These are phyloP conservation scores for Bonia amplexicaulis DNA, from an alignment of 176 grass and related monocot species.

Conservation along the genomic window DNA sequence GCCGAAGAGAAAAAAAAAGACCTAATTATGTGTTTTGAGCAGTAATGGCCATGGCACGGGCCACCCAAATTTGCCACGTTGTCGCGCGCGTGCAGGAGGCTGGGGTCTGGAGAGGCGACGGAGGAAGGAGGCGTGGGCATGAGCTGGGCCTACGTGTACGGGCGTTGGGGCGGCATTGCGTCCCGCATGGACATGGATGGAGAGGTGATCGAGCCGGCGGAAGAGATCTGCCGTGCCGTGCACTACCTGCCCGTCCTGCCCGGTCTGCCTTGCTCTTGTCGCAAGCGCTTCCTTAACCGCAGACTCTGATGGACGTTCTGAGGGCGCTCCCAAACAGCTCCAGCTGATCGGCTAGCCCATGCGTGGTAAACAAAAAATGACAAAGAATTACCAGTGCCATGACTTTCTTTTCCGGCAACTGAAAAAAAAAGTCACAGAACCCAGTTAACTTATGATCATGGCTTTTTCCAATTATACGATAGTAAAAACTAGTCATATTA, in stretches of 20 bases:
- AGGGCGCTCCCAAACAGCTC: background rate
- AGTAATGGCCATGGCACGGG: background rate
- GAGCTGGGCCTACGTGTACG: constrained; percentile 20
- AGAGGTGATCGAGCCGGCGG: background rate
- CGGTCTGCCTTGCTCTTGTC: background rate
- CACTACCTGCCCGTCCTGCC: background rate
- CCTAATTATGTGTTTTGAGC: background rate
- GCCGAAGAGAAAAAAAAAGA: too few relatives aligned
- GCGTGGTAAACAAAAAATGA: too few relatives aligned
- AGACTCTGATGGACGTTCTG: background rate
- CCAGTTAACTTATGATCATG: too few relatives aligned
- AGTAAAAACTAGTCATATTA: too few relatives aligned
- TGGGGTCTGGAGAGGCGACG: background rate
- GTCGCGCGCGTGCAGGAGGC: background rate
- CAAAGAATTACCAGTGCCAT: too few relatives aligned
- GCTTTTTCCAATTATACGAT: too few relatives aligned
- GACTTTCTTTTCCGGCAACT: background rate
- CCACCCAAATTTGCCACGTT: background rate
- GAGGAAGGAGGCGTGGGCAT: background rate
- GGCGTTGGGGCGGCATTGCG: constrained; percentile 23
- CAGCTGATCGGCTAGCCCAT: background rate
- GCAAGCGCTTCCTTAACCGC: background rate
- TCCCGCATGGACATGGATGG: background rate
- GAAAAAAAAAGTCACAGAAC: too few relatives aligned
- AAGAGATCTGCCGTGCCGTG: background rate